Conservation (phyloP, 129 eudicot species). For the Chrysanthemum lavandulifolium region DNA sequence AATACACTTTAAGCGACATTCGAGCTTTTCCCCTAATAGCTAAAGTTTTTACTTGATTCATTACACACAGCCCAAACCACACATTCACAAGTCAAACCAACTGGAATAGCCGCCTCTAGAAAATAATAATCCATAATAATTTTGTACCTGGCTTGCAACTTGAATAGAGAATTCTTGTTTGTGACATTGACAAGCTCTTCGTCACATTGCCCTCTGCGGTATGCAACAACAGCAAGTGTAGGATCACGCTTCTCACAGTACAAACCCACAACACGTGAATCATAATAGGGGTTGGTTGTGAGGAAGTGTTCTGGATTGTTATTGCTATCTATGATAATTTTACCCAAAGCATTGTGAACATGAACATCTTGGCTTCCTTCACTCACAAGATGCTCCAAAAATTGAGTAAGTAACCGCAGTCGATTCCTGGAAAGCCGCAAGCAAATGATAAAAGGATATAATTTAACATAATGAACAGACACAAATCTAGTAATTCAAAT, state of each 20-base stretch:
- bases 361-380: conserved; percentile 99
- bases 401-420: conserved; percentile 87
- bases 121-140: conserved; percentile 15
- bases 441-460: conserved; percentile 27
- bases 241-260: conserved; percentile 99
- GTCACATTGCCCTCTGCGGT: conserved; percentile 96
- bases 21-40: background rate
- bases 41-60: background rate
- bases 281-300: conserved; percentile 93
- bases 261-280: conserved; percentile 96
- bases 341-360: conserved; percentile 97
- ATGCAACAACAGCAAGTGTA: conserved; percentile 97
- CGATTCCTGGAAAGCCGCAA: conserved; percentile 74
- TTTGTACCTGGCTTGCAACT: conserved; percentile 87
- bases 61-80: background rate
- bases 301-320: conserved; percentile 99
- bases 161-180: conserved; percentile 88
- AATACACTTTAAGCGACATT: background rate
- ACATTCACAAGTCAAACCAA: background rate
- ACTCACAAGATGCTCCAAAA: conserved; percentile 97
- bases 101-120: background rate
- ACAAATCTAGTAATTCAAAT: background rate
- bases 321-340: conserved; percentile 91
- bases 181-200: conserved; percentile 96
- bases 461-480: background rate